These are phyloP conservation scores for Crithidia fasciculata DNA, from an alignment of 208 protist genomes.

Conservation along the genomic window DNA sequence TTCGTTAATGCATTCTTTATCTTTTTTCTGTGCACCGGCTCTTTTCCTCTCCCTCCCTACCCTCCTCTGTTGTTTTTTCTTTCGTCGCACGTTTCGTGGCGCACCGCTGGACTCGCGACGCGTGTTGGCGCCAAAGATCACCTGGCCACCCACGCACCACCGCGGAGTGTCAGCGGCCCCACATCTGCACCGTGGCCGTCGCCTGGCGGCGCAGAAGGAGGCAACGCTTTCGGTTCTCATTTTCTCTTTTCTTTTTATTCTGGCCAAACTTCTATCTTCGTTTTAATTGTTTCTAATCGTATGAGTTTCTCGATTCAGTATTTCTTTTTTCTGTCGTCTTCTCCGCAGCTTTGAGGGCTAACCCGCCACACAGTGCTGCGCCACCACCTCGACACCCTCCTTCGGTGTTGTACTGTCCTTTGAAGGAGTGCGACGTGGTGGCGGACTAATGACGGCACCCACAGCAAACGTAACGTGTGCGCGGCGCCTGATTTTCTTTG, in stretches of 20 bases:
- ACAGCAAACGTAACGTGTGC: neutral
- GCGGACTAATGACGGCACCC: no score
- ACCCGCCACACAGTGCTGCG: no score
- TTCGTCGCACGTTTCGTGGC: no score
- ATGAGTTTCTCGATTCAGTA: no score
- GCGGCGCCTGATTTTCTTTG: neutral
- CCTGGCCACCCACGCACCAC: neutral
- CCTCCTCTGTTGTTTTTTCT: neutral
- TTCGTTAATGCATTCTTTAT: neutral
- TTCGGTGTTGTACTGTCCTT: neutral
- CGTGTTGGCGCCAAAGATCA: slow-evolving; percentile 2
- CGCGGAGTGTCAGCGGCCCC: neutral
- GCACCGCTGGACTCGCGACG: no score
- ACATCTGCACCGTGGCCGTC: no score
- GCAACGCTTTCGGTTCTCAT: neutral
- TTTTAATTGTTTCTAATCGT: no score
- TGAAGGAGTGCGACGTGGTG: neutral
- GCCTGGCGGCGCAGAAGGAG: neutral
- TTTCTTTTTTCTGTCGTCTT: no score
- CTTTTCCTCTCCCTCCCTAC: neutral
- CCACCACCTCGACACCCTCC: neutral
- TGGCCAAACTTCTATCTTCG: neutral
- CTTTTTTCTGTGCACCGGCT: neutral
- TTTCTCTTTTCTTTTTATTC: neutral
- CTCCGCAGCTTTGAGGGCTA: no score